Base-by-base conservation (phyloP, 441 rosid genomes). In the Melastoma candidum region DNA sequence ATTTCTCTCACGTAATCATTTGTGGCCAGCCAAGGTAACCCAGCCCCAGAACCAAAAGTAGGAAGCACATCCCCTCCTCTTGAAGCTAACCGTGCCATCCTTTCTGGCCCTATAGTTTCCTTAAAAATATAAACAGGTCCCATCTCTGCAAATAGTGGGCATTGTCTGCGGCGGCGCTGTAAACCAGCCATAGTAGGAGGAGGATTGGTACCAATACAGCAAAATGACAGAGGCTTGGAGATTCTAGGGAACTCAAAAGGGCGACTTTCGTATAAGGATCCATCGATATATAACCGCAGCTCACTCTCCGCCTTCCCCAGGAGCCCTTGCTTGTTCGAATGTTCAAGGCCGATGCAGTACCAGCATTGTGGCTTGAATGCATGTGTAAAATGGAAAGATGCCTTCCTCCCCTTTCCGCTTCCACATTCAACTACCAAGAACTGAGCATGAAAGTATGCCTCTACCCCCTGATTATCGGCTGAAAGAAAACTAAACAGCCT, bases 351-450 rank as follows among this genome's bases (percentile, higher is more conserved):
- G 73, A 94, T 73, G 72, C 87, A 90, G 71, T 90, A 94, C 99
- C 99, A 90, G 74, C 97, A 84, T 41, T 94, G 97, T n/a, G 99
- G 95, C 80, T 90, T 87, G 69, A 94, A 94, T 64, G 97, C 97
- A 76, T 94, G 95, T 57, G 99, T 85, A 70, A 94, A 94, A 79
- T 94, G 97, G 69, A 94, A 75, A 29, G 95, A 90, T 46, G 93
- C 82, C 86, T 94, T 94, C 83, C 69, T 90, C 56, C 95, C 97
- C 74, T 82, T 90, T 61, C 96, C 99, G 74, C 85, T 79, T 25
- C 84, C 95, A 66, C 83, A 80, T 81, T 94, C 99, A 77, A 94
- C 97, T 56, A 94, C 97, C 79, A 94, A 74, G 81, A 90, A 94
- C 36, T 90, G 99, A 49, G 97, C 97, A 74, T 90, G 99, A 56